Evolutionary conservation across 805 yeast species (phyloP), one percentile per base, ranked within the genome.

Genomic region (Zygosaccharomyces siamensis): DNA sequence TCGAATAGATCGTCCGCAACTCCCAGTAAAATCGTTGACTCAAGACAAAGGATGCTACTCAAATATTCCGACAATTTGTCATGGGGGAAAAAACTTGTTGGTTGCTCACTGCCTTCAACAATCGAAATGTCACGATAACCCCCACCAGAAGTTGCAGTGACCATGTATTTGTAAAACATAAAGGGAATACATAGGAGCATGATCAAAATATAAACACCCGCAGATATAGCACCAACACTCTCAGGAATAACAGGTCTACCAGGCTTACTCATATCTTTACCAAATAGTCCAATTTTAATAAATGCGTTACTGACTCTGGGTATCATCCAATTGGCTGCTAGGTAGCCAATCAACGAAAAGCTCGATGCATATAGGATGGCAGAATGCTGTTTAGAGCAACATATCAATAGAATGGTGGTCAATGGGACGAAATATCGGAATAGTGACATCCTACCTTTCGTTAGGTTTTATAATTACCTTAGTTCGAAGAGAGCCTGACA

Each of bases 1-100:
- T 93, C 99, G 62, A 93, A 93, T 59, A 93, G 74, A 71, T 93
- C 99, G 67, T 93, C 99, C 42, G 95, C 85, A 27, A 93, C 75
- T 0, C 99, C 99, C 39, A 93, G 72, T 38, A 93, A 71, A 12
- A 89, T 76, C 65, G 93, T 90, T 55, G 89, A 80, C 68, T 89
- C 89, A 42, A 93, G 69, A 52, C 95, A 88, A 51, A 93, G 69
- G 7, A 92, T 73, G 4, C 95, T 95, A 59, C 95, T 82, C 55
- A 93, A 74, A 66, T 84, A 93, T 55, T 89, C 95, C 0, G 96
- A 84, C 46, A 93, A 73, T 66, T 84, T 86, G 53, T 79, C 81
- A 60, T 87, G 93, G 3, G 96, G 95, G 63, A 89, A 89, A 11
- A 69, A 51, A 16, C 51, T 60, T 4, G 47, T 46, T 11, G 40